Percentiles rank a stretch among this genome's conserved stretches.
These are phyloP conservation scores for Gremmenia infestans DNA, from an alignment of 2,329 filamentous ascomycete genomes.

Conservation along the genomic window DNA sequence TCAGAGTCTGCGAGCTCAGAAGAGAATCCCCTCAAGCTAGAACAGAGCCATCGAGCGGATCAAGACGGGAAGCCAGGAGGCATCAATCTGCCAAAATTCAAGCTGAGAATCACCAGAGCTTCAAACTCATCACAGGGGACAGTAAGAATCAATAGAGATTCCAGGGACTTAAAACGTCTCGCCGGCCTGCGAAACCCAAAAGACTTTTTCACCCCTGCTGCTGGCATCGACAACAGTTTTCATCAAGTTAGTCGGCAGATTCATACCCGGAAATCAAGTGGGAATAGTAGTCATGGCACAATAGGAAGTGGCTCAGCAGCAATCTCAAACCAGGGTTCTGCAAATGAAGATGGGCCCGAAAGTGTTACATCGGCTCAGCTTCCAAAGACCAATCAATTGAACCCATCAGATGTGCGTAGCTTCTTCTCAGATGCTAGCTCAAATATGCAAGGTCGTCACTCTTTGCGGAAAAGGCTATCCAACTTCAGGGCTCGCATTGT, in stretches of 20 bases:
- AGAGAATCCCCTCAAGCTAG: slow-evolving; percentile 22
- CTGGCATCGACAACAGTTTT: slow-evolving; percentile 28
- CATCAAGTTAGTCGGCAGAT: slow-evolving; percentile 26
- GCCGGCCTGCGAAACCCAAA: slow-evolving; percentile 24
- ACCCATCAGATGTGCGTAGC: slow-evolving; percentile 28
- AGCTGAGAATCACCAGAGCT: slow-evolving; percentile 26
- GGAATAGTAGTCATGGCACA: slow-evolving; percentile 14
- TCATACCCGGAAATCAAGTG: slow-evolving; percentile 23
- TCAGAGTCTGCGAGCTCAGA: slow-evolving; percentile 21
- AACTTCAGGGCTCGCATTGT: slow-evolving; percentile 24
- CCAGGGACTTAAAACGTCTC: slow-evolving; percentile 13
- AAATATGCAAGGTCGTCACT: slow-evolving; percentile 16
- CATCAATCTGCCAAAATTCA: slow-evolving; percentile 24
- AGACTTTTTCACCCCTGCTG: slow-evolving; percentile 29
- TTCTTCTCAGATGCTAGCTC: slow-evolving; percentile 38
- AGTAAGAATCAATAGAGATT: slow-evolving; percentile 25
- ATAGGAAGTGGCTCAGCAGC: slow-evolving; percentile 3
- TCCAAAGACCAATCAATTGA: slow-evolving; percentile 11
- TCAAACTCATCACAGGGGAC: slow-evolving; percentile 28
- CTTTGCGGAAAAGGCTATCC: slow-evolving; percentile 25
- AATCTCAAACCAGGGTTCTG: not conserved
- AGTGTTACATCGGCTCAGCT: slow-evolving; percentile 8
- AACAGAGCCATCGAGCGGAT: slow-evolving; percentile 4
- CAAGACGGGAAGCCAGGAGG: slow-evolving; percentile 1
- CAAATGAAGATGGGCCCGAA: slow-evolving; percentile 1